Percentiles rank a stretch among this genome's conserved stretches.
Conservation (phyloP, 2,329 filamentous ascomycete genomes). For the Amylocarpus encephaloides region DNA sequence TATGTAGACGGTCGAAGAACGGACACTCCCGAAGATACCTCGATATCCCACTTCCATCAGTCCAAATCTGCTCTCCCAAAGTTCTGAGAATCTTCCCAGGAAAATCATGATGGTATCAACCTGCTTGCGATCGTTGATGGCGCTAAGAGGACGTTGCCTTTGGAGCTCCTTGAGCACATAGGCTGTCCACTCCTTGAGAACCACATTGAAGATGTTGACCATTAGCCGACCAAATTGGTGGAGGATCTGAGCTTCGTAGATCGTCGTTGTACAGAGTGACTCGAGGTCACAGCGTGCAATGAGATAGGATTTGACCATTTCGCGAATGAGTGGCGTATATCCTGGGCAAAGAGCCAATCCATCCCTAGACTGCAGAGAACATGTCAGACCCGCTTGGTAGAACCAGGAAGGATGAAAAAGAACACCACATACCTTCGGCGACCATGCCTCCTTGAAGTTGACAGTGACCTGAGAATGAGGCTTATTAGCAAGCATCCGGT, state of each 20-base stretch:
- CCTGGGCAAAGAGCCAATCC: too few relatives aligned
- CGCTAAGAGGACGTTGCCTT: conserved; percentile 1
- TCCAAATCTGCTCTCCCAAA: conserved; percentile 15
- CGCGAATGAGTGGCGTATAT: too few relatives aligned
- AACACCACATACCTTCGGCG: too few relatives aligned
- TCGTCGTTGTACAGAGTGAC: too few relatives aligned
- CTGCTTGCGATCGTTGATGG: conserved; percentile 9
- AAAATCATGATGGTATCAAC: conserved; percentile 12
- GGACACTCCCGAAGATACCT: background rate
- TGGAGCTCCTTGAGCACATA: background rate
- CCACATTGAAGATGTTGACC: conserved; percentile 4
- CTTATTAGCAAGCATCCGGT: background rate
- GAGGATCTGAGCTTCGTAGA: too few relatives aligned
- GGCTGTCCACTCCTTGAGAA: conserved; percentile 3
- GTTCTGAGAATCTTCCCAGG: conserved; percentile 9
- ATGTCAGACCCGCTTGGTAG: too few relatives aligned
- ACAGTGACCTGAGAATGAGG: too few relatives aligned
- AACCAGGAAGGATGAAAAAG: too few relatives aligned
- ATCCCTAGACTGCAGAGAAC: too few relatives aligned
- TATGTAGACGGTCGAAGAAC: conserved; percentile 10
- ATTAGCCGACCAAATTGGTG: background rate
- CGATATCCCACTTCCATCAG: conserved; percentile 6
- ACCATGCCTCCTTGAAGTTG: too few relatives aligned
- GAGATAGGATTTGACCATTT: too few relatives aligned
- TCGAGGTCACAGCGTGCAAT: too few relatives aligned